Evolutionary conservation across 2,329 filamentous ascomycete species (phyloP).

Genomic region (Exophiala lecanii-corni): DNA sequence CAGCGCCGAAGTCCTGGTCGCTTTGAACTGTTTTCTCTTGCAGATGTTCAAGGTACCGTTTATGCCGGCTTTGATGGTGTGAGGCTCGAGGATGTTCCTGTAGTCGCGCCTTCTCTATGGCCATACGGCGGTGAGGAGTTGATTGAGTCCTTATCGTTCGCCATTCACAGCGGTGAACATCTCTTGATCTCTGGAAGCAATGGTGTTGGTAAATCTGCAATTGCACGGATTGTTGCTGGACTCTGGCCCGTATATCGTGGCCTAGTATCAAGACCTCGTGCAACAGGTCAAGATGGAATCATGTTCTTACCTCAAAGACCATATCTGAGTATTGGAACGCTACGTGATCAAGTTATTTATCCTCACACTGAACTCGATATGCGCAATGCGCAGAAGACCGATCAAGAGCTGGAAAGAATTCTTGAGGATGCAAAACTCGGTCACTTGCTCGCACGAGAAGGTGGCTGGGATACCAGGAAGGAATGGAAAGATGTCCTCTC

Average conservation of each 20-base stretch:
- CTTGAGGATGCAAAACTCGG: constrained; percentile 81
- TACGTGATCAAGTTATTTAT: constrained; percentile 96
- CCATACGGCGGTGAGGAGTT: constrained; percentile 89
- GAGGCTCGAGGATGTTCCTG: constrained; percentile 83
- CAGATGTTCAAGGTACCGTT: constrained; percentile 87
- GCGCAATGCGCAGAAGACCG: constrained; percentile 71
- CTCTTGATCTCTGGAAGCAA: constrained; percentile 92
- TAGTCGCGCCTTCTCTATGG: constrained; percentile 84
- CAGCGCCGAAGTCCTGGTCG: constrained; percentile 40
- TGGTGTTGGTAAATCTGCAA: constrained; percentile 86
- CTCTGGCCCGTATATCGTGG: constrained; percentile 96
- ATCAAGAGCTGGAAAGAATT: constrained; percentile 70
- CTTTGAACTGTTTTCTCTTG: constrained; percentile 79
- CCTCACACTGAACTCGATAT: constrained; percentile 93
- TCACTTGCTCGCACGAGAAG: constrained; percentile 86
- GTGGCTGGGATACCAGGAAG: constrained; percentile 93
- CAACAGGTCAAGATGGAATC: constrained; percentile 78
- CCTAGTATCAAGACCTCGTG: constrained; percentile 79
- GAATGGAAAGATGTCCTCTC: constrained; percentile 99
- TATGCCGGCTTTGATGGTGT: constrained; percentile 95
- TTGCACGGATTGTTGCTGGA: constrained; percentile 80
- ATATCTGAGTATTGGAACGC: constrained; percentile 84
- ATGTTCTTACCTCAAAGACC: constrained; percentile 97
- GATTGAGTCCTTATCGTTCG: constrained; percentile 80
- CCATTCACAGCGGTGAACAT: constrained; percentile 86